phyloP scores from a whole-genome alignment of 1,139 yeast species.

The Blastobotrys buckinghamii region DNA sequence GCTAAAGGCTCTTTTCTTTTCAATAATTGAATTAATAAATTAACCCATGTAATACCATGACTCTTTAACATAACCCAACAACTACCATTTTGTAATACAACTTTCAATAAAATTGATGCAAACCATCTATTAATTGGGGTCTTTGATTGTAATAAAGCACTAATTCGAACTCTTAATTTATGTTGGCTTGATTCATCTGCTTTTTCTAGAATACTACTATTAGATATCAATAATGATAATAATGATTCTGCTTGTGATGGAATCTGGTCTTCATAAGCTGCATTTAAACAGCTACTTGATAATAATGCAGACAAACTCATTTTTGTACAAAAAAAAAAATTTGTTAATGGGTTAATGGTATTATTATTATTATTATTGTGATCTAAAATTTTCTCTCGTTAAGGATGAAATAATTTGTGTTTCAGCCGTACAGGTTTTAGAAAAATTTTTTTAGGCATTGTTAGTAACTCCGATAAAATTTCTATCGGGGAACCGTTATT shows the following conservation, averaged over 20 bases:
- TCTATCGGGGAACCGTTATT: too few relatives aligned
- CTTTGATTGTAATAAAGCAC: conserved; percentile 34
- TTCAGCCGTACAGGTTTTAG: too few relatives aligned
- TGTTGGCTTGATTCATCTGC: conserved; percentile 29
- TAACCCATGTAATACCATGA: conserved; percentile 56
- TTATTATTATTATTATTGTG: too few relatives aligned
- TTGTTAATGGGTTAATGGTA: too few relatives aligned
- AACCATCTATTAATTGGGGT: conserved; percentile 28
- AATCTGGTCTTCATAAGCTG: conserved; percentile 19
- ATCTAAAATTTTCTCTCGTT: too few relatives aligned
- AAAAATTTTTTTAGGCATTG: too few relatives aligned
- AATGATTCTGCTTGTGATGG: conserved; percentile 16
- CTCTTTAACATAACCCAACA: conserved; percentile 29
- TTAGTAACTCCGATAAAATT: too few relatives aligned
- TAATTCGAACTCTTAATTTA: conserved; percentile 32
- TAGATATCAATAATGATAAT: conserved; percentile 17
- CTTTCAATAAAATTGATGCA: conserved; percentile 32
- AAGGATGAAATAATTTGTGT: too few relatives aligned
- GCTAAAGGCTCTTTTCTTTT: conserved; percentile 45
- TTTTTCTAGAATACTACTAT: conserved; percentile 16
- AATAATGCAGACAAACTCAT: conserved; percentile 14
- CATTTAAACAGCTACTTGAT: conserved; percentile 20
- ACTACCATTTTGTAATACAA: conserved; percentile 23
- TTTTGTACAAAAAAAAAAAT: neutral
- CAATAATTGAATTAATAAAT: conserved; percentile 49